phyloP scores from a whole-genome alignment of 2,329 filamentous ascomycete genomes.

The Trichoderma sp. region DNA sequence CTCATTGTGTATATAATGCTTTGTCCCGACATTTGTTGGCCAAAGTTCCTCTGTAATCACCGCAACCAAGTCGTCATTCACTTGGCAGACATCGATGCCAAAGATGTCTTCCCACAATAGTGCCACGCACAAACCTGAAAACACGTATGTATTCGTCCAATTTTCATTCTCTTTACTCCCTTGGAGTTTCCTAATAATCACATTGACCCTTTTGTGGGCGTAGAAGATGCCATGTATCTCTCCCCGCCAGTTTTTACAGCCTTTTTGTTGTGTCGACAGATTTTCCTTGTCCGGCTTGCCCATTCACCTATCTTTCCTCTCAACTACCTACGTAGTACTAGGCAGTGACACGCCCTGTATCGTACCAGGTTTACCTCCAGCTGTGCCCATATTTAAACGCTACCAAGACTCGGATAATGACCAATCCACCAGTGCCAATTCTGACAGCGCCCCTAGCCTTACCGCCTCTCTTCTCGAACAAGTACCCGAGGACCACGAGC shows the following conservation, averaged over 20 bases:
- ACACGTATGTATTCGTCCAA: not conserved
- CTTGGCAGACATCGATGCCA: fast-evolving
- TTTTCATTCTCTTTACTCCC: not conserved
- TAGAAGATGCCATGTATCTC: not conserved
- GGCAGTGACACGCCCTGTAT: not conserved
- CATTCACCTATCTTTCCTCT: not conserved
- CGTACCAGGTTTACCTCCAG: not conserved
- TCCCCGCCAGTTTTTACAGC: not conserved
- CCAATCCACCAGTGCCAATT: not conserved
- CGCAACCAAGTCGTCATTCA: not conserved
- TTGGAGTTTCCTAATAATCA: not conserved
- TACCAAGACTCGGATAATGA: not conserved
- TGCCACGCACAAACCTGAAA: not conserved
- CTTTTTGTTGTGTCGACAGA: not conserved
- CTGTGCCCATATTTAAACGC: not conserved
- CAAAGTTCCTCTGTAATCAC: not conserved
- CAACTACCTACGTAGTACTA: not conserved
- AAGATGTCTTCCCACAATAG: not conserved
- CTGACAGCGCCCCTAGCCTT: not conserved
- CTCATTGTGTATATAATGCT: not conserved
- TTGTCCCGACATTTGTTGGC: not conserved
- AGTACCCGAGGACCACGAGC: not conserved
- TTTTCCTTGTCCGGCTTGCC: not conserved
- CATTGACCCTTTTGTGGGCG: not conserved
- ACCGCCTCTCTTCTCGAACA: not conserved